Evolutionary conservation across 2,329 filamentous ascomycete species (phyloP).

Genomic region (Fusarium siculi): DNA sequence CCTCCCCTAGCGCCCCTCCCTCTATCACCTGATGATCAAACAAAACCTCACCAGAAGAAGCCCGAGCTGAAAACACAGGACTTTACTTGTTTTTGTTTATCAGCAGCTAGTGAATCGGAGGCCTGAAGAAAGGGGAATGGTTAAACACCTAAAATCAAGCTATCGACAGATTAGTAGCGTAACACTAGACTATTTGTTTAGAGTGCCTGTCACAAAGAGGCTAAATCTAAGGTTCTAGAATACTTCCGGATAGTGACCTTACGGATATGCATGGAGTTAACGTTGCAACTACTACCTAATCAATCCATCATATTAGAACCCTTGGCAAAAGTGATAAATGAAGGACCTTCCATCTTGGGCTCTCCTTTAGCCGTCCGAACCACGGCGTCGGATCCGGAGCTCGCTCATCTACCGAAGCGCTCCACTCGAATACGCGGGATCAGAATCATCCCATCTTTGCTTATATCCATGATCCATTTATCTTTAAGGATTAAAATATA

Average conservation of each 20-base stretch:
- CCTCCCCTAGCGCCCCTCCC: background rate
- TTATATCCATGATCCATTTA: background rate
- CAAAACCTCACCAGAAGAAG: background rate
- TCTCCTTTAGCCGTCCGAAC: constrained; percentile 11
- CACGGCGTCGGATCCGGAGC: constrained; percentile 9
- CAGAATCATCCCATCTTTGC: constrained; percentile 3
- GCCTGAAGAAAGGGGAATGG: background rate
- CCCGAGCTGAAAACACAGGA: background rate
- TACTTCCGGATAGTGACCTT: background rate
- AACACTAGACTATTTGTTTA: background rate
- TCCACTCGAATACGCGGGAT: background rate
- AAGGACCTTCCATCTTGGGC: background rate
- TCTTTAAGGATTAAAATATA: too few species aligned
- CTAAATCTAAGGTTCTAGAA: background rate
- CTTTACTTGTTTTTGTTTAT: background rate
- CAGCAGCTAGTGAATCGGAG: background rate
- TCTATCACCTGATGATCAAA: constrained; percentile 18
- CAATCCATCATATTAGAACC: background rate
- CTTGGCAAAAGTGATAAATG: background rate
- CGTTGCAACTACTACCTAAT: background rate
- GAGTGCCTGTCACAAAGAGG: background rate
- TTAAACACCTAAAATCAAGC: background rate
- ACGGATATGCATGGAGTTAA: background rate
- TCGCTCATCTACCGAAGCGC: background rate
- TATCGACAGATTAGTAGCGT: background rate